phyloP scores from a whole-genome alignment of 2,329 filamentous ascomycete species.

The Ophiocordyceps robertsii region DNA sequence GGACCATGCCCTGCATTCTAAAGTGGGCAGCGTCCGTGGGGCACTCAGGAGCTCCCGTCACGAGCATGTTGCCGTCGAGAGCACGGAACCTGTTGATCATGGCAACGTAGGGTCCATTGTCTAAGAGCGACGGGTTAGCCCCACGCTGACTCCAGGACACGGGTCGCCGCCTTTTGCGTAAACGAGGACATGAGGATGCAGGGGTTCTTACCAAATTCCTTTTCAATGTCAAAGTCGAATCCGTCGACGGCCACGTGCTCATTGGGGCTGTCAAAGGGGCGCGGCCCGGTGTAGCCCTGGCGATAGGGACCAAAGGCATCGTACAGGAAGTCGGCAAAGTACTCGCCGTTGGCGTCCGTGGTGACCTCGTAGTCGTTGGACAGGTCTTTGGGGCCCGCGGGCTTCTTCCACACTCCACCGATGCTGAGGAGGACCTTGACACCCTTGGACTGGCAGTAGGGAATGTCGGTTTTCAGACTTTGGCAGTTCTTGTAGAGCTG shows the following conservation, averaged over 20 bases:
- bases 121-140: slow-evolving; percentile 1
- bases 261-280: slow-evolving; percentile 22
- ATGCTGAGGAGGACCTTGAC: slow-evolving; percentile 30
- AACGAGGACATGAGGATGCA: background rate
- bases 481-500: slow-evolving; percentile 21
- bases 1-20: slow-evolving; percentile 23
- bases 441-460: slow-evolving; percentile 25
- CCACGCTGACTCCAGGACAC: no score
- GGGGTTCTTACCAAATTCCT: slow-evolving; percentile 11
- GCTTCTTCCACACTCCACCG: slow-evolving; percentile 17
- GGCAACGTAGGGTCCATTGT: slow-evolving; percentile 21
- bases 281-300: slow-evolving; percentile 16
- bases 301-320: slow-evolving; percentile 23
- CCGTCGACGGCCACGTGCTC: slow-evolving; percentile 21
- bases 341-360: slow-evolving; percentile 14
- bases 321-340: slow-evolving; percentile 25
- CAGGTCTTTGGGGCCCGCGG: background rate
- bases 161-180: no score
- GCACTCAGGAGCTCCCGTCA: slow-evolving; percentile 34
- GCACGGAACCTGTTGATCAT: slow-evolving; percentile 22
- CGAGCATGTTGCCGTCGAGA: slow-evolving; percentile 16
- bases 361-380: slow-evolving; percentile 20
- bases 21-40: slow-evolving; percentile 14
- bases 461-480: slow-evolving; percentile 23
- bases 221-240: slow-evolving; percentile 29